Percentiles rank a stretch among this genome's conserved stretches.
phyloP scores from a whole-genome alignment of 345 rosid species.

The Aurinia saxatilis region DNA sequence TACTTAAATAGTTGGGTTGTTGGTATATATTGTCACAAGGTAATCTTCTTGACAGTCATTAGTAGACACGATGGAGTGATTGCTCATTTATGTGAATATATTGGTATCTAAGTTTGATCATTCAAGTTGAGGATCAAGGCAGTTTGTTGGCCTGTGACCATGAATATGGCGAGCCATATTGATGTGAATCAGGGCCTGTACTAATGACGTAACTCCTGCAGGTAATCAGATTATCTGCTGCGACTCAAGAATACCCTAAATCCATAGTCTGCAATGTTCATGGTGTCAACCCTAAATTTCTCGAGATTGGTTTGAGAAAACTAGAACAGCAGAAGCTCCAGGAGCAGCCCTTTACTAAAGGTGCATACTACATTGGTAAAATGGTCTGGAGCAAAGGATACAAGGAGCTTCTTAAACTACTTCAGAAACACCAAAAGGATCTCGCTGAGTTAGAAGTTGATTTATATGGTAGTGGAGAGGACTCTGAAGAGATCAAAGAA shows the following conservation, averaged over 20 bases:
- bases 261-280: constrained; percentile 89
- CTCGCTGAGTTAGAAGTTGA: constrained; percentile 64
- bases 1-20: constrained; percentile 72
- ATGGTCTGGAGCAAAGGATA: constrained; percentile 99
- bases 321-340: constrained; percentile 47
- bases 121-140: neutral
- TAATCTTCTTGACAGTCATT: constrained; percentile 22
- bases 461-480: constrained; percentile 86
- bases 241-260: constrained; percentile 84
- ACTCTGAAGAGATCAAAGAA: constrained; percentile 59
- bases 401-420: constrained; percentile 73
- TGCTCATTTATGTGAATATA: neutral
- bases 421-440: constrained; percentile 62
- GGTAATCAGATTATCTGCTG: constrained; percentile 91
- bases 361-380: constrained; percentile 90
- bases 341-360: constrained; percentile 54
- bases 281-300: constrained; percentile 91
- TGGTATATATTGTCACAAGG: constrained; percentile 89
- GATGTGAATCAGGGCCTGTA: constrained; percentile 3
- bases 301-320: constrained; percentile 68
- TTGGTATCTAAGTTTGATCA: neutral
- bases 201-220: constrained; percentile 25
- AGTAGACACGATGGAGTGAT: constrained; percentile 3
- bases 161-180: no score
- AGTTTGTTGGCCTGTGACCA: neutral